A percentile compares a stretch with the other conserved stretches of the same genome.
These are phyloP conservation scores for Borealophlyctis nickersoniae DNA, from an alignment of 192 early-diverging fungal genomes.

Conservation along the genomic window DNA sequence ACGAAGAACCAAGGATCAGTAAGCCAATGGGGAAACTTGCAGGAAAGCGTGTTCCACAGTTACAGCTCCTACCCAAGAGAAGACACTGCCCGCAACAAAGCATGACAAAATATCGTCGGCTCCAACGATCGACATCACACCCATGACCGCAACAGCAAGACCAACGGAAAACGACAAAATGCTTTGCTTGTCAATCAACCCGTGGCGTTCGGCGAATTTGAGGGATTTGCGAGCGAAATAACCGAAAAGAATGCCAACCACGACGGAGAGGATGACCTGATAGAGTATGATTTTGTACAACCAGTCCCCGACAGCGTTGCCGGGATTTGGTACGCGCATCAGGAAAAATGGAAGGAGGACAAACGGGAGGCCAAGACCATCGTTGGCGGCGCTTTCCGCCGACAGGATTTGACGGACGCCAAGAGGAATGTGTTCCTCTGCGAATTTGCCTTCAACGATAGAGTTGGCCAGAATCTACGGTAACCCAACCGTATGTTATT, in stretches of 20 bases:
- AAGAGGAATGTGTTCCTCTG: conserved; percentile 80
- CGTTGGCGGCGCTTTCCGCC: conserved; percentile 74
- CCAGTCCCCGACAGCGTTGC: conserved; percentile 15
- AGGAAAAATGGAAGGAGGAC: conserved; percentile 54
- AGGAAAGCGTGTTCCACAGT: conserved; percentile 9
- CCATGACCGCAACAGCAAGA: conserved; percentile 41
- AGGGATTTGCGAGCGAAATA: conserved; percentile 66
- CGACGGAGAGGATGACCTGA: conserved; percentile 66
- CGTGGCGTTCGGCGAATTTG: conserved; percentile 58
- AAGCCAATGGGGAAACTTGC: conserved; percentile 78
- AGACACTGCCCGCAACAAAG: conserved; percentile 21
- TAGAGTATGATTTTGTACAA: conserved; percentile 42
- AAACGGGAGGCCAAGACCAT: conserved; percentile 84
- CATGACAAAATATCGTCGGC: conserved; percentile 67
- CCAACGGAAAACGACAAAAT: conserved; percentile 80
- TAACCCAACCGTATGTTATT: background rate
- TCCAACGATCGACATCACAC: conserved; percentile 34
- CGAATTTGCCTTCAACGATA: conserved; percentile 90
- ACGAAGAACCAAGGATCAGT: conserved; percentile 69
- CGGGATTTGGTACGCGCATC: conserved; percentile 29
- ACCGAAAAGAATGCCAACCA: conserved; percentile 73
- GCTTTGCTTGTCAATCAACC: conserved; percentile 84
- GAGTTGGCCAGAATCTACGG: conserved; percentile 71
- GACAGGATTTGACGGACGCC: conserved; percentile 37
- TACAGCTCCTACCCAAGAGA: conserved; percentile 11